Percentiles rank a stretch among this genome's conserved stretches.
Conservation (phyloP, 208 protist genomes). For the Naegleria gruberi region DNA sequence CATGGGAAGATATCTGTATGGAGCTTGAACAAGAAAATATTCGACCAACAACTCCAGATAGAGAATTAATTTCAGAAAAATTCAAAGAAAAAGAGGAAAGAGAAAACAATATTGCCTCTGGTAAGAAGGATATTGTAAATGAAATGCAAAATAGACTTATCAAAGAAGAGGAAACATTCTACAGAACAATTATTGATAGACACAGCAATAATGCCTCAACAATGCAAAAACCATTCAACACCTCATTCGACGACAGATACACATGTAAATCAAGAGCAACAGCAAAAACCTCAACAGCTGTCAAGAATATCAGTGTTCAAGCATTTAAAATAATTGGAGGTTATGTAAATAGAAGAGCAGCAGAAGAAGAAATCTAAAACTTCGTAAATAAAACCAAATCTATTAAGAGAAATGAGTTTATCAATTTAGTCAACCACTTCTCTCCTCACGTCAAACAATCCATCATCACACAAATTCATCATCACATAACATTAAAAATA, state of each 20-base stretch:
- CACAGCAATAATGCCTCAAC: no score
- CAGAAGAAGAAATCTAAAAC: not conserved
- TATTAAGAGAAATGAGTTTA: no score
- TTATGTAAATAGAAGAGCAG: not conserved
- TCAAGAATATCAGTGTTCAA: not conserved
- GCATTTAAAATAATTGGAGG: not conserved
- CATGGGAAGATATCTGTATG: not conserved
- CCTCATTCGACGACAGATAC: not conserved
- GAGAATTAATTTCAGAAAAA: not conserved
- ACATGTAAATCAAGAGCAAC: not conserved
- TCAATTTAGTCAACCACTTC: no score
- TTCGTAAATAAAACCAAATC: no score
- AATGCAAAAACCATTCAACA: not conserved
- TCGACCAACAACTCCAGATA: not conserved
- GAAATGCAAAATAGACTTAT: not conserved
- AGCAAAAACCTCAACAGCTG: not conserved
- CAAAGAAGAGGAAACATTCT: not conserved
- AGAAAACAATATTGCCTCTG: not conserved
- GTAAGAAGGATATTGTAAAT: not conserved
- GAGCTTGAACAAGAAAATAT: not conserved
- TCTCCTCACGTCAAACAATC: no score
- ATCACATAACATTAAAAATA: no score
- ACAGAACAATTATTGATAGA: not conserved
- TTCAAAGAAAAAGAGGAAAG: not conserved
- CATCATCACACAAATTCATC: no score